Percentiles rank a stretch among this genome's conserved stretches.
These are phyloP conservation scores for Epichloe typhina DNA, from an alignment of 2,329 filamentous ascomycete species.

Conservation along the genomic window DNA sequence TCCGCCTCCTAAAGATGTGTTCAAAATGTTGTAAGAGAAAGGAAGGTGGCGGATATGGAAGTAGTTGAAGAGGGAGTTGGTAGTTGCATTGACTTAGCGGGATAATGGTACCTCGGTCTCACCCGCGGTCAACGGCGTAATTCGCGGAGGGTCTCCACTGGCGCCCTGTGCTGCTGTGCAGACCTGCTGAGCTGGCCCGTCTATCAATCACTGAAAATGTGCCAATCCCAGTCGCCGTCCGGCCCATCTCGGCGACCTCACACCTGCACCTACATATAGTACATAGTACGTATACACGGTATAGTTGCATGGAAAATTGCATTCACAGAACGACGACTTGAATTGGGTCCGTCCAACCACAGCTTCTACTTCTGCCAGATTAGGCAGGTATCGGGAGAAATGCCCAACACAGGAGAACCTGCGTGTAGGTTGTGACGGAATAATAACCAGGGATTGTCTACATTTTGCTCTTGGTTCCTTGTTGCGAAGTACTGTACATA, in stretches of 20 bases:
- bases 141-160: conserved; percentile 3
- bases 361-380: neutral
- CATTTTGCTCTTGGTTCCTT: neutral
- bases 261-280: neutral
- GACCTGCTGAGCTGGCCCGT: too few species aligned
- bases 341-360: conserved; percentile 1
- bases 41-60: neutral
- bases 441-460: neutral
- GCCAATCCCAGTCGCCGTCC: too few species aligned
- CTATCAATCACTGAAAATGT: too few species aligned
- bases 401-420: neutral
- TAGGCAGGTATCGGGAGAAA: conserved; percentile 4
- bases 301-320: conserved; percentile 1
- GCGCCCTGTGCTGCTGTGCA: neutral
- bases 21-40: neutral
- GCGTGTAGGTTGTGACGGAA: neutral
- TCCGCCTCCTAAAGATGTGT: neutral
- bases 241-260: neutral
- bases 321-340: neutral
- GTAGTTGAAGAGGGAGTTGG: conserved; percentile 10
- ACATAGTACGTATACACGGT: neutral
- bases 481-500: neutral
- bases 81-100: conserved; percentile 2
- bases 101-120: neutral
- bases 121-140: conserved; percentile 4